Evolutionary conservation across 2,329 filamentous ascomycete genomes (phyloP).

Genomic region (Arthrobotrys iridis): DNA sequence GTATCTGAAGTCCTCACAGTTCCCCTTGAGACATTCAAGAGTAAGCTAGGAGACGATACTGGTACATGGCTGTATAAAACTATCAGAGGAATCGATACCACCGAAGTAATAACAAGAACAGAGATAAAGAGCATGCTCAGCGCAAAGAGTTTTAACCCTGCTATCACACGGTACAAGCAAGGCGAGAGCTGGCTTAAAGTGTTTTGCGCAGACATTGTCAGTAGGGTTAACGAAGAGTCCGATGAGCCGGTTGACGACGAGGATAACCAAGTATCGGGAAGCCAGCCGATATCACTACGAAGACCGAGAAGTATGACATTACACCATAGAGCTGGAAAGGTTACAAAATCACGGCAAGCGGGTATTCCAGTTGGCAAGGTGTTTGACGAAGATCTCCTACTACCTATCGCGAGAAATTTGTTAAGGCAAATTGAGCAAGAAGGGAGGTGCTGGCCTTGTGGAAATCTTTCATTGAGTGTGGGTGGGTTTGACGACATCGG

Average conservation of each 20-base stretch:
- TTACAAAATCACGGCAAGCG: conserved; percentile 77
- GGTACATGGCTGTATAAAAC: conserved; percentile 85
- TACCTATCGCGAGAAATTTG: conserved; percentile 78
- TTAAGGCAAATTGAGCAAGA: conserved; percentile 75
- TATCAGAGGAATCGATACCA: conserved; percentile 84
- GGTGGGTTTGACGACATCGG: conserved; percentile 90
- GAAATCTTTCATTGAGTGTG: conserved; percentile 87
- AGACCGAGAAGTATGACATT: conserved; percentile 86
- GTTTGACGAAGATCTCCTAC: conserved; percentile 77
- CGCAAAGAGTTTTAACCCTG: conserved; percentile 91
- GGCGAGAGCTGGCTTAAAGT: conserved; percentile 87
- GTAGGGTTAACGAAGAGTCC: conserved; percentile 88
- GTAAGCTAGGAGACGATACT: conserved; percentile 82
- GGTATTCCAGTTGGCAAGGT: conserved; percentile 80
- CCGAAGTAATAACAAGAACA: conserved; percentile 88
- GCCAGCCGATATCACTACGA: conserved; percentile 62
- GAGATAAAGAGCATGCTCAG: conserved; percentile 98
- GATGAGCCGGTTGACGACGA: conserved; percentile 78
- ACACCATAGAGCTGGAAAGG: conserved; percentile 78
- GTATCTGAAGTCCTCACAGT: conserved; percentile 79
- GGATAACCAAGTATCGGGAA: conserved; percentile 1
- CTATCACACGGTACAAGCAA: conserved; percentile 80
- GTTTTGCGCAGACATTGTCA: conserved; percentile 89
- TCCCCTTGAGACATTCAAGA: conserved; percentile 78
- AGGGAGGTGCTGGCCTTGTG: conserved; percentile 85